These are phyloP conservation scores for Pythium sukuiense DNA, from an alignment of 352 stramenopile genomes.

Conservation along the genomic window DNA sequence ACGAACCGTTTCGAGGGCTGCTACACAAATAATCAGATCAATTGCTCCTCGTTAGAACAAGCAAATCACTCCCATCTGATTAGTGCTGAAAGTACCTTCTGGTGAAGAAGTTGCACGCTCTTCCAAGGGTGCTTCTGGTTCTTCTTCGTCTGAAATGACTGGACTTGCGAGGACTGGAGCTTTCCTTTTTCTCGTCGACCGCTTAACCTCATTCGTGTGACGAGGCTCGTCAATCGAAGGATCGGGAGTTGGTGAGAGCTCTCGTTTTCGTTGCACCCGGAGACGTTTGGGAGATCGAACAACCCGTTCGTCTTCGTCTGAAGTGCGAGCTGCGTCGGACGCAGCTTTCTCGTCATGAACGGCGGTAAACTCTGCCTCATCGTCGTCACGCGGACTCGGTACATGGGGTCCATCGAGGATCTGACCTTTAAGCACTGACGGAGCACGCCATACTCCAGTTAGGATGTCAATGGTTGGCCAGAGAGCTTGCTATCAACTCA, in stretches of 20 bases:
- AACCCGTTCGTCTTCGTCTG: background rate
- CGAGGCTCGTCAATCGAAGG: background rate
- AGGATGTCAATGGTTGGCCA: no score
- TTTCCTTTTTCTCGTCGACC: background rate
- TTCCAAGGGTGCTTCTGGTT: background rate
- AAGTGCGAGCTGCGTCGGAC: background rate
- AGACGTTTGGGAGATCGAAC: background rate
- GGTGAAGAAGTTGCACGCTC: background rate
- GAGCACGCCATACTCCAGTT: no score
- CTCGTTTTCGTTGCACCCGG: background rate
- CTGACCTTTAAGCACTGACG: background rate
- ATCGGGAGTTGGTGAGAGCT: background rate
- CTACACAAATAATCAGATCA: background rate
- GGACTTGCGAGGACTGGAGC: no score
- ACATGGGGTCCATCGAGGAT: slow-evolving; percentile 19
- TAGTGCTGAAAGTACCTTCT: background rate
- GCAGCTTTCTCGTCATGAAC: background rate
- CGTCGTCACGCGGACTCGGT: background rate
- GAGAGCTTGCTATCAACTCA: background rate
- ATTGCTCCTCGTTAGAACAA: background rate
- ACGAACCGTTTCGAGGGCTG: background rate
- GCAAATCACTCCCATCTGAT: background rate
- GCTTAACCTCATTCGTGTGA: background rate
- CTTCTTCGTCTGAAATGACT: background rate
- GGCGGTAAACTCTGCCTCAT: background rate